Conservation (phyloP, 1,284 basidiomycete species). For the Gymnopus androsaceus region DNA sequence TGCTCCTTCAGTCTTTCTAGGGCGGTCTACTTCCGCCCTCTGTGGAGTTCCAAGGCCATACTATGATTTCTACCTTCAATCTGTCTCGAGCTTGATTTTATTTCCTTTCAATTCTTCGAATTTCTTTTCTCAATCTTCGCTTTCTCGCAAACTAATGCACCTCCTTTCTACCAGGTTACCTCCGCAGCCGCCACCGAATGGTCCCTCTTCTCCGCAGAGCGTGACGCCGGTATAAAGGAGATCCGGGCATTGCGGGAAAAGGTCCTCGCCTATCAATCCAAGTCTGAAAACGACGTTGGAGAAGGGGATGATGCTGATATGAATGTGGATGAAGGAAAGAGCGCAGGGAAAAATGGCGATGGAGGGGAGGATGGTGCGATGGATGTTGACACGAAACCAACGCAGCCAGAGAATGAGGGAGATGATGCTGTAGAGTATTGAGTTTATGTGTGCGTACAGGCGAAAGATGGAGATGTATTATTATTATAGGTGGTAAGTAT, state of each 20-base stretch:
- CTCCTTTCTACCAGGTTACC: conserved; percentile 46
- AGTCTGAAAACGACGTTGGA: conserved; percentile 20
- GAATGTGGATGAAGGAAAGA: neutral
- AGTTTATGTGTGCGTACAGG: no score
- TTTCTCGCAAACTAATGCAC: neutral
- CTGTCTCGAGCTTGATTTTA: no score
- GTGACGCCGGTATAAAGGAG: conserved; percentile 59
- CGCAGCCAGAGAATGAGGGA: conserved; percentile 34
- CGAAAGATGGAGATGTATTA: no score
- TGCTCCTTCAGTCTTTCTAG: no score
- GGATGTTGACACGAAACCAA: conserved; percentile 3
- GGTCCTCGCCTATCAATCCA: conserved; percentile 51
- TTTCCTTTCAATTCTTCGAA: neutral
- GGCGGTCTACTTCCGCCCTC: no score
- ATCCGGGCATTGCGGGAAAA: conserved; percentile 61
- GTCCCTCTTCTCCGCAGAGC: conserved; percentile 61
- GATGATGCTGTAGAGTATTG: conserved; percentile 49
- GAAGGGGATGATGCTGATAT: neutral
- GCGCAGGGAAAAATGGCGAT: neutral
- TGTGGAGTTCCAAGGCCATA: no score
- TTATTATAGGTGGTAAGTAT: no score
- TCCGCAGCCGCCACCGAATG: conserved; percentile 71
- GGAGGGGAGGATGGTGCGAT: conserved; percentile 2
- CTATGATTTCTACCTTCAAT: no score
- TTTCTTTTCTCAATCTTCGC: conserved; percentile 8